Evolutionary conservation across 164 flowering plant genomes (phyloP), one percentile per base, ranked within the genome.

Genomic region (Liriodendron chinense): DNA sequence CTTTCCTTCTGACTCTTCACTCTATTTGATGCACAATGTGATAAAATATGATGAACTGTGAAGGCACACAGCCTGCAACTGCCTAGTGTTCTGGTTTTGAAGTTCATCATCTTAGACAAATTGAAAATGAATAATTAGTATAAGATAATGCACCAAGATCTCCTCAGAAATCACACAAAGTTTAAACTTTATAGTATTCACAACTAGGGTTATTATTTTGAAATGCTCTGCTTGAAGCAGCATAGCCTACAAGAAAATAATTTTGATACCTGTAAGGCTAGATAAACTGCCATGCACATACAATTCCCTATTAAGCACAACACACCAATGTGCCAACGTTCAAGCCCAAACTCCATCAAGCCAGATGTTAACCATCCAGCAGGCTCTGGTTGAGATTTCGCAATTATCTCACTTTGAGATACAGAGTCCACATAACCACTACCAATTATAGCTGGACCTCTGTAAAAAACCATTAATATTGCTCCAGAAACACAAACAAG

Each of bases 241-340:
- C 53, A 49, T 9, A 74, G 13, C 5, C 14, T 67, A 23, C 24
- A 8, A n/a, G 56, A 12, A 69, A 34, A 16, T 24, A 16, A 69
- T 21, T 62, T 13, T 24, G 28, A 34, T 72, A 96, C 99, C 98
- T 94, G 99, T 77, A 94, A 84, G 56, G 97, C 91, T 62, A 96
- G 83, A 79, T 88, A 96, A 70, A 92, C 77, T 57, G 99, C 96
- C 99, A 96, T 91, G 89, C 97, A 96, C 84, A 94, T 82, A 70
- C 97, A 94, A 82, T 96, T 96, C 68, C 97, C 99, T 7, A 96
- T 85, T 47, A 96, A 85, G 84, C 97, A 96, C 78, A 96, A 74
- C 71, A 91, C 86, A 62, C 99, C 99, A 69, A 96, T 79, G 80
- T 92, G 97, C 92, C 93, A 96, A 68, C 76, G 73, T 34, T 87